These are phyloP conservation scores for Phytophthora boehmeriae DNA, from an alignment of 352 stramenopile species.

Conservation along the genomic window DNA sequence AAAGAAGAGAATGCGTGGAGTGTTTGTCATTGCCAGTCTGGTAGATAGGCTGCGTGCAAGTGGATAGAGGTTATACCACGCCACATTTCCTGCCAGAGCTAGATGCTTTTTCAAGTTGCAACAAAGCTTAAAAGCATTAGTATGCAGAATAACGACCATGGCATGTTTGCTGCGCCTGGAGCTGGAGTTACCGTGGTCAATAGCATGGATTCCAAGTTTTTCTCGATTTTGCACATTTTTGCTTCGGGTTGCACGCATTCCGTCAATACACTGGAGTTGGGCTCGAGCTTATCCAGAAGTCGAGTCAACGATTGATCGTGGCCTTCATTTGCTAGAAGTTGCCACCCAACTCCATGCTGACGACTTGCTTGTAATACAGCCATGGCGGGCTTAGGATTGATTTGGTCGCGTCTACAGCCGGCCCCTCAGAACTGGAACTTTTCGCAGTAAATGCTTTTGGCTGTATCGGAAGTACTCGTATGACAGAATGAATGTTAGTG, in stretches of 20 bases:
- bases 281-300: neutral
- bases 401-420: conserved; percentile 91
- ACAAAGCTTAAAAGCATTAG: neutral
- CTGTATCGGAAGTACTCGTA: conserved; percentile 60
- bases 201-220: no score
- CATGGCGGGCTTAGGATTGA: conserved; percentile 74
- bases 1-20: conserved; percentile 11
- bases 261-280: neutral
- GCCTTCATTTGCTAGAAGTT: neutral
- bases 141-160: neutral
- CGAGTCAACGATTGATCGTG: neutral
- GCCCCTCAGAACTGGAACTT: conserved; percentile 93
- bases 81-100: neutral
- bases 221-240: neutral
- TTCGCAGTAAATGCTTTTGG: conserved; percentile 89
- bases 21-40: neutral
- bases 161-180: neutral
- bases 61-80: neutral
- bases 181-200: no score
- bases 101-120: neutral
- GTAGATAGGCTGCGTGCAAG: conserved; percentile 3
- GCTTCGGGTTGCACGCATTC: conserved; percentile 1
- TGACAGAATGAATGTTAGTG: no score
- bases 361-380: conserved; percentile 28
- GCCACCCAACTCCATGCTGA: conserved; percentile 1